Evolutionary conservation across 2,329 filamentous ascomycete species (phyloP).

Genomic region (Chrysoporthe austroafricana): DNA sequence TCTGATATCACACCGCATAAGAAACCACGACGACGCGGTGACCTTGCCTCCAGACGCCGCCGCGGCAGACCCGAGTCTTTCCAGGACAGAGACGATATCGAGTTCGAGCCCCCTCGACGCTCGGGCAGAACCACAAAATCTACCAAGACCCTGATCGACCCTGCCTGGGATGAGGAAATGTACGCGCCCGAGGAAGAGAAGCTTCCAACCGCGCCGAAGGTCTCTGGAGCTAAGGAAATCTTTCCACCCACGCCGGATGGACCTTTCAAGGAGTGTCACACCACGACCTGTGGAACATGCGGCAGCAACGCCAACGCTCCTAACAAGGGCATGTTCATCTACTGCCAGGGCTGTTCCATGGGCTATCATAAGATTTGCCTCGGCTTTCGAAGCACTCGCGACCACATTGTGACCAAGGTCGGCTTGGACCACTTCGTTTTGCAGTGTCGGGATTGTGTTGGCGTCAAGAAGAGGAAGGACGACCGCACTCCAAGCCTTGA

Average conservation of each 20-base stretch:
- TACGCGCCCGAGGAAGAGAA: constrained; percentile 52
- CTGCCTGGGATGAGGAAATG: constrained; percentile 63
- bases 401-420: constrained; percentile 91
- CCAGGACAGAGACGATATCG: constrained; percentile 43
- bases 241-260: constrained; percentile 69
- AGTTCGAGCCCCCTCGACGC: constrained; percentile 56
- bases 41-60: constrained; percentile 29
- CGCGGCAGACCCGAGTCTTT: constrained; percentile 40
- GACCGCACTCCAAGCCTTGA: constrained; percentile 68
- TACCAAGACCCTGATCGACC: constrained; percentile 49
- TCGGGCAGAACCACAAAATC: constrained; percentile 52
- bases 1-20: constrained; percentile 36
- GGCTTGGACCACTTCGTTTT: constrained; percentile 77
- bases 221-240: constrained; percentile 70
- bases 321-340: constrained; percentile 72
- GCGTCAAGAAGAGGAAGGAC: constrained; percentile 70
- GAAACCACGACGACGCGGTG: constrained; percentile 26
- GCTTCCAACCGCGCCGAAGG: constrained; percentile 51
- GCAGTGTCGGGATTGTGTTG: constrained; percentile 87
- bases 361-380: constrained; percentile 85
- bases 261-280: constrained; percentile 72
- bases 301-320: constrained; percentile 53
- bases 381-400: constrained; percentile 70
- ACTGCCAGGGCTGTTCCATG: constrained; percentile 88
- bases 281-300: constrained; percentile 74